These are phyloP conservation scores for Veloboletus limbatus DNA, from an alignment of 1,284 basidiomycete species.

Conservation along the genomic window DNA sequence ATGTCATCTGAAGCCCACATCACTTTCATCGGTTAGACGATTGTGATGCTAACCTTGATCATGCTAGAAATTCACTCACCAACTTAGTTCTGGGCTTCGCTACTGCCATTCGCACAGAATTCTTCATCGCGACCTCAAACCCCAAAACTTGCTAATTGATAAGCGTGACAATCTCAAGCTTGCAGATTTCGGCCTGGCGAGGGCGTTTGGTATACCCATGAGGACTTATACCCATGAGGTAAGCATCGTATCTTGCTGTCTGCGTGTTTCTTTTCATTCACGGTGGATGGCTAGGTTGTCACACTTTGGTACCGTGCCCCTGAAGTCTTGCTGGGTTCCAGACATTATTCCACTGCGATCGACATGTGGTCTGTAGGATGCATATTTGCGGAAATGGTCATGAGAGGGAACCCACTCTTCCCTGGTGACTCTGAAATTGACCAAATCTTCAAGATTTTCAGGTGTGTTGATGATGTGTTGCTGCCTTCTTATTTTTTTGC, in stretches of 20 bases:
- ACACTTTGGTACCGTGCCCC: conserved; percentile 99
- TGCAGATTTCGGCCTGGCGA: conserved; percentile 94
- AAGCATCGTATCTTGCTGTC: conserved; percentile 25
- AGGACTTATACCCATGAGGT: conserved; percentile 98
- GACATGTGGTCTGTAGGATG: conserved; percentile 99
- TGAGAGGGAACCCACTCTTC: conserved; percentile 87
- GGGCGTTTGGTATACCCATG: conserved; percentile 97
- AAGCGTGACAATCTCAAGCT: conserved; percentile 89
- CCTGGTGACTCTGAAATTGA: conserved; percentile 99
- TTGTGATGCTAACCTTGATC: conserved; percentile 15
- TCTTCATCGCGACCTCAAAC: conserved; percentile 95
- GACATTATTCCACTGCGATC: conserved; percentile 95
- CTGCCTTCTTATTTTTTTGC: background rate
- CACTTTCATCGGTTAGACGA: no score
- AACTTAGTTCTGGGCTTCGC: conserved; percentile 83
- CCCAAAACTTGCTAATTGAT: conserved; percentile 96
- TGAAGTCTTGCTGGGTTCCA: conserved; percentile 92
- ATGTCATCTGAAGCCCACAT: background rate
- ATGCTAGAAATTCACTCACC: conserved; percentile 83
- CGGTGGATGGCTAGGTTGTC: conserved; percentile 68
- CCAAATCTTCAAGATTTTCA: conserved; percentile 99
- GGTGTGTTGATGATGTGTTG: conserved; percentile 47
- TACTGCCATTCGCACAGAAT: conserved; percentile 98
- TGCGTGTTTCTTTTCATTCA: conserved; percentile 11
- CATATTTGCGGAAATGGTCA: conserved; percentile 92